Evolutionary conservation across 495 filamentous ascomycete genomes (phyloP), one percentile per base, ranked within the genome.

Genomic region (Rusavskia elegans): DNA sequence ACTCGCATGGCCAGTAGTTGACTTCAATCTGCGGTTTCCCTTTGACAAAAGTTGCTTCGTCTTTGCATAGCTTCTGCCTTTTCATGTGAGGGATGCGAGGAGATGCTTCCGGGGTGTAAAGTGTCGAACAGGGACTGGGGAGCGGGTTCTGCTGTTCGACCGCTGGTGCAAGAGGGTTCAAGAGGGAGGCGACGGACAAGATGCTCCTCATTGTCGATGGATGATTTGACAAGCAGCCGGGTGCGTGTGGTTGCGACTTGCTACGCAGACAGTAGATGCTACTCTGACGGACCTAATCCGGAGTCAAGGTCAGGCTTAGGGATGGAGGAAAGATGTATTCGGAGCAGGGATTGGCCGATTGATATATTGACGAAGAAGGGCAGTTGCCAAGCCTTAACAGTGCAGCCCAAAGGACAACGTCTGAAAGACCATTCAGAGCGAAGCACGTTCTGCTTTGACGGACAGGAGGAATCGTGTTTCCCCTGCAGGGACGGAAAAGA

Each of bases 1-100:
- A 64, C 54, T 90, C 83, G 58, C 72, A 79, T 9, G 87, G 84
- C 21, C 73, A 71, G 59, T 79, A 93, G 51, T 79, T 80, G 51
- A 88, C 64, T 32, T 70, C 64, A 13, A 83, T 85, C 53, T 75
- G 74, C 25, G 77, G 66, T 52, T 72, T 76, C 38, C 75, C 75
- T 50, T 71, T 77, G 0, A 70, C 64, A 55, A 83, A 76, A 5
- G 79, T 62, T 1, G 79, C 73, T 30, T 76, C 69, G 52, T 83
- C 77, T 60, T 83, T 84, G 40, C 73, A 67, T 58, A 70, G 57
- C 57, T 80, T 80, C 21, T 61, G 63, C 48, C 69, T 69, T 55
- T 71, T 76, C 17, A 62, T 60, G 1, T 48, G 61, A 41, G 65
- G 52, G n/a, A 59, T 51, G 21, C 57, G 25, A 7, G 58, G 60